Conservation (phyloP, 495 filamentous ascomycete genomes). For the Daldinia childiae region DNA sequence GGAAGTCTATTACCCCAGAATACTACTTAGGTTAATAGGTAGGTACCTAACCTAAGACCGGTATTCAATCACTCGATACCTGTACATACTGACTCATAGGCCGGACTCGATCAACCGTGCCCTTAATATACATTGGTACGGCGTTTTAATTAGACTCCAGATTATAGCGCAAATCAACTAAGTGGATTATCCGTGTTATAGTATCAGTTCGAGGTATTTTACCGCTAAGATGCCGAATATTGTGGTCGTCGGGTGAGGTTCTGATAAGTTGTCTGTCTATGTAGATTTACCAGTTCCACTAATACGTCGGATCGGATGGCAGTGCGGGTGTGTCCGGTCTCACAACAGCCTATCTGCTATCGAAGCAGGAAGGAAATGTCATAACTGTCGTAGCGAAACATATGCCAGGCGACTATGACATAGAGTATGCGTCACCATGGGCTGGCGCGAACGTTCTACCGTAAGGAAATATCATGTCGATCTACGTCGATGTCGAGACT, state of each 20-base stretch:
- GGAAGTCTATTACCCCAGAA: background rate
- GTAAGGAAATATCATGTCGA: slow-evolving; percentile 53
- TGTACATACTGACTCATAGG: background rate
- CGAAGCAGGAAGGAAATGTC: slow-evolving; percentile 69
- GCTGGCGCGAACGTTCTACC: slow-evolving; percentile 93
- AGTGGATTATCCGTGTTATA: background rate
- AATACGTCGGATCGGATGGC: slow-evolving; percentile 17
- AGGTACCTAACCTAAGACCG: background rate
- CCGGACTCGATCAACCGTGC: background rate
- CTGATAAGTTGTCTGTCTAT: slow-evolving; percentile 12
- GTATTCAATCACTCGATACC: background rate
- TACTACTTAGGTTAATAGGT: background rate
- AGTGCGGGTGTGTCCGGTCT: slow-evolving; percentile 93
- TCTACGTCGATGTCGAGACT: background rate
- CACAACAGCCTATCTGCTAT: slow-evolving; percentile 87
- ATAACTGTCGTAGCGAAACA: slow-evolving; percentile 92
- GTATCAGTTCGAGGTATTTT: background rate
- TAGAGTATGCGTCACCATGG: slow-evolving; percentile 96
- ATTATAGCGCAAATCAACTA: background rate
- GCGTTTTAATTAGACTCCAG: background rate
- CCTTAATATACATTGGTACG: background rate
- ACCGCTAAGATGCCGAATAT: slow-evolving; percentile 58
- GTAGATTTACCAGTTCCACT: slow-evolving; percentile 7
- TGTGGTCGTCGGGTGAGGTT: slow-evolving; percentile 70
- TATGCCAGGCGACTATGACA: slow-evolving; percentile 98